A percentile compares a stretch with the other conserved stretches of the same genome.
phyloP scores from a whole-genome alignment of 257 asterid genomes.

The Osmanthus fragrans region DNA sequence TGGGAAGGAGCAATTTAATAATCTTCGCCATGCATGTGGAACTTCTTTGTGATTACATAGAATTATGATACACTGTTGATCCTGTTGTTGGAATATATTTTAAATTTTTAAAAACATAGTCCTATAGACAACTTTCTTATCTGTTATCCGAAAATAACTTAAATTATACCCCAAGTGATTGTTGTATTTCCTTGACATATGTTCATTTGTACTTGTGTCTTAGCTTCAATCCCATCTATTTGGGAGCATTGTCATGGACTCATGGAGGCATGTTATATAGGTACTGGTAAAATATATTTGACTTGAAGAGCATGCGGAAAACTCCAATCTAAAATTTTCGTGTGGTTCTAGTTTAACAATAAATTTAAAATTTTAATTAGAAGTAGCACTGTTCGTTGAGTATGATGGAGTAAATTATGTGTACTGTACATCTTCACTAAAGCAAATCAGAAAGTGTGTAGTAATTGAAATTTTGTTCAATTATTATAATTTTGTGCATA shows the following conservation, averaged over 20 bases:
- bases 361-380: not conserved
- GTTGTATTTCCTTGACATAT: not conserved
- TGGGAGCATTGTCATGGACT: not conserved
- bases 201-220: not conserved
- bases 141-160: constrained; percentile 5
- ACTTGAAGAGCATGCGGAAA: not conserved
- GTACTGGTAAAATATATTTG: not conserved
- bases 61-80: not conserved
- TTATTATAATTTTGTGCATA: not conserved
- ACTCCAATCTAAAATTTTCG: not conserved
- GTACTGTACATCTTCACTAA: not conserved
- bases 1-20: not conserved
- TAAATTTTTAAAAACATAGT: not conserved
- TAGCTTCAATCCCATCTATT: constrained; percentile 9
- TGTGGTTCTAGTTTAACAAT: not conserved
- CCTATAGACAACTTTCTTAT: not conserved
- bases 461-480: not conserved
- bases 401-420: not conserved
- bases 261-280: not conserved
- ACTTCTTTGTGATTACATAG: not conserved
- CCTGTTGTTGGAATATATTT: not conserved
- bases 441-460: not conserved
- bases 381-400: not conserved
- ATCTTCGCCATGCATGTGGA: not conserved
- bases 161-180: not conserved